Base-by-base conservation (phyloP, 345 rosid species). In the Leavenworthia alabamica region DNA sequence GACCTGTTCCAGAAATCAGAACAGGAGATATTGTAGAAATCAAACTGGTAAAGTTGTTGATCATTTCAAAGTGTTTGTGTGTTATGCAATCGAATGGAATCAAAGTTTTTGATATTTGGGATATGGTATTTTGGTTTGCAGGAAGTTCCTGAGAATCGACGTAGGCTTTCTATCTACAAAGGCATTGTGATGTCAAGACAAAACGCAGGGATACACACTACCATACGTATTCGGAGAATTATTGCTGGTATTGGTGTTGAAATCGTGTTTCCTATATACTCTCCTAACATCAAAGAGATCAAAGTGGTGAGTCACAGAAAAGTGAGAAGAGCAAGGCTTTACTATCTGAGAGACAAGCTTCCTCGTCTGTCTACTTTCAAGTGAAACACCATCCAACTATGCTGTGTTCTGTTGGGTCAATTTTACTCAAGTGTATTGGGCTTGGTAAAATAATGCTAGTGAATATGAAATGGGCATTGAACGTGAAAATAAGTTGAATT, bases 331-430 rank as follows among this genome's bases (percentile, higher is more conserved):
- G 91, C 97, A 9, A 74, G 90, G 71, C 70, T 88, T 57, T 90
- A 88, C 75, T 86, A 90, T 78, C 80, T 84, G 26, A 76, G 96
- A 66, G 85, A 87, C 69, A 87, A 90, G 72, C 89, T 90, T 69
- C 96, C 97, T 60, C 80, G 96, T 80, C 70, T 90, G 26, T 88
- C 96, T 28, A 88, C 97, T 20, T 90, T 90, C 67, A 90, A 90
- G 47, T 87, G 79, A 82, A 82, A 42, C 53, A 66, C 50, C 20
- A 66, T n/a, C n/a, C n/a, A n/a, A n/a, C n/a, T n/a, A n/a, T n/a
- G n/a, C n/a, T n/a, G n/a, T n/a, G n/a, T n/a, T n/a, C n/a, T n/a
- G n/a, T n/a, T n/a, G n/a, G n/a, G n/a, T n/a, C n/a, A n/a, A n/a
- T n/a, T n/a, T n/a, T n/a, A n/a, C n/a, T n/a, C n/a, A n/a, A n/a